Conservation (phyloP, 805 yeast species). For the Yueomyces sp. region DNA sequence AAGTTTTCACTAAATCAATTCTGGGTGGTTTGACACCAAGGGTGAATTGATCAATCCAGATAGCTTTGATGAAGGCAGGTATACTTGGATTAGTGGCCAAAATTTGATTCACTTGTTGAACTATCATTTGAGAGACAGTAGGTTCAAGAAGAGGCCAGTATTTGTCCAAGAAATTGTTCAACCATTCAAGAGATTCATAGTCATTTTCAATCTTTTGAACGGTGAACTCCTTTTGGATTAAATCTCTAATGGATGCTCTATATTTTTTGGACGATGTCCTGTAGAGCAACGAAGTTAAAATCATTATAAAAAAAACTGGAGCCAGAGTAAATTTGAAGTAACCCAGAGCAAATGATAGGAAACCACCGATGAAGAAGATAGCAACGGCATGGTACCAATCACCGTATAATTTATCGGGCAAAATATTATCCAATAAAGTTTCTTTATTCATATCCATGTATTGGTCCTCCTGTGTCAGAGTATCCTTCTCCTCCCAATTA, state of each 20-base stretch:
- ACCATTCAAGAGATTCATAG: constrained; percentile 92
- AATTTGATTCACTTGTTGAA: constrained; percentile 74
- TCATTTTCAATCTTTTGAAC: constrained; percentile 74
- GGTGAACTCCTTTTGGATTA: constrained; percentile 75
- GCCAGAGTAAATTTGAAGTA: constrained; percentile 64
- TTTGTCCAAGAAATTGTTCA: constrained; percentile 75
- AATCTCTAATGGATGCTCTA: constrained; percentile 60
- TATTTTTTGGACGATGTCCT: constrained; percentile 75
- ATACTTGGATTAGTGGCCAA: constrained; percentile 57
- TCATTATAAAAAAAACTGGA: constrained; percentile 61
- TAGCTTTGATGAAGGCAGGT: constrained; percentile 71
- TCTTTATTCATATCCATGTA: constrained; percentile 57
- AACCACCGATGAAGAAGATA: constrained; percentile 48
- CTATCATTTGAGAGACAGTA: constrained; percentile 68
- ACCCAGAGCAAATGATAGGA: constrained; percentile 70
- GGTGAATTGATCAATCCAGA: constrained; percentile 83
- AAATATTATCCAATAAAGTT: constrained; percentile 59
- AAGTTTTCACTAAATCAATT: constrained; percentile 77
- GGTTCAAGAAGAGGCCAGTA: constrained; percentile 93
- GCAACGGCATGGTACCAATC: constrained; percentile 96
- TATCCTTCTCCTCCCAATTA: constrained; percentile 64
- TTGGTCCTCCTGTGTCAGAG: constrained; percentile 53
- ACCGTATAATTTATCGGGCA: constrained; percentile 71
- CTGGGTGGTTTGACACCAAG: constrained; percentile 94
- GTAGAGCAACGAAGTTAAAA: constrained; percentile 54